phyloP scores from a whole-genome alignment of 78 protist species.

The Dictyostelium firmibasis region DNA sequence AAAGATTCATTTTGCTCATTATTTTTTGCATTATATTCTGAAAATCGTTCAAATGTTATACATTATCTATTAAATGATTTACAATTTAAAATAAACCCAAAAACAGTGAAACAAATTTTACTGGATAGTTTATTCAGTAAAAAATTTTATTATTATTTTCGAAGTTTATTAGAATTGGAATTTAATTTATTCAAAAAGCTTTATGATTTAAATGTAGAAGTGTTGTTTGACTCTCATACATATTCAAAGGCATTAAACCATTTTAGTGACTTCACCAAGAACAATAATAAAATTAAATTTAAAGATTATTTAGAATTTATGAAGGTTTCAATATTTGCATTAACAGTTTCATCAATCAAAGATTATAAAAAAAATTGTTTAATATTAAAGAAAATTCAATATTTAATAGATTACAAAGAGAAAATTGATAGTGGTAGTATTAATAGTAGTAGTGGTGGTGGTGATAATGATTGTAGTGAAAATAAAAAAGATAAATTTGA shows the following conservation, averaged over 20 bases:
- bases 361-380: neutral
- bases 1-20: neutral
- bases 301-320: neutral
- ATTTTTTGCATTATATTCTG: neutral
- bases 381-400: neutral
- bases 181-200: neutral
- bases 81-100: neutral
- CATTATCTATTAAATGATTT: neutral
- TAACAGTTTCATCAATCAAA: neutral
- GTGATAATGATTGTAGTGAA: neutral
- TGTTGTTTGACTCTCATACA: neutral
- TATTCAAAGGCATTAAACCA: neutral
- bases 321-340: neutral
- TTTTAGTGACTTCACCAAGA: neutral
- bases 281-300: too few species aligned
- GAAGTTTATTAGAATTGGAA: too few species aligned
- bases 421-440: too few species aligned
- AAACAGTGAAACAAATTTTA: too few species aligned
- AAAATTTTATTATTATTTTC: too few species aligned
- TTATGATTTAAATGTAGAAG: neutral
- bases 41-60: neutral
- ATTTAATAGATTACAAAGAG: too few species aligned
- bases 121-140: too few species aligned
- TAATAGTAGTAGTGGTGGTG: too few species aligned
- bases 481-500: too few species aligned